Evolutionary conservation across 2,329 filamentous ascomycete species (phyloP).

Genomic region (Amauroascus verrucosus): DNA sequence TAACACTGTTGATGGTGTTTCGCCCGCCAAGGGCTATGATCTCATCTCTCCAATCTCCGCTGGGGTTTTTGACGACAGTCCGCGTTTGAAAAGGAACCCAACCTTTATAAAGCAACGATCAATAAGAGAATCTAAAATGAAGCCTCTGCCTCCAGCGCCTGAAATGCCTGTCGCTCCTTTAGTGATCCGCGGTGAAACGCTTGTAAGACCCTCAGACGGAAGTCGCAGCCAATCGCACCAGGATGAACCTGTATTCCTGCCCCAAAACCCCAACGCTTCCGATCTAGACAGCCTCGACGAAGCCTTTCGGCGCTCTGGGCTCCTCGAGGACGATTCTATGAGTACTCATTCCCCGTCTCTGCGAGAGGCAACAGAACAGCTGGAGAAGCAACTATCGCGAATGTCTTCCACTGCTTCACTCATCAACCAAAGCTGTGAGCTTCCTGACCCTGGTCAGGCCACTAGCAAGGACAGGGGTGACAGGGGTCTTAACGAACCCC

Average conservation of each 20-base stretch:
- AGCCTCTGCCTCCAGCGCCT: conserved; percentile 34
- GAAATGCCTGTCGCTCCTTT: conserved; percentile 24
- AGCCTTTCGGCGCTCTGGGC: conserved; percentile 19
- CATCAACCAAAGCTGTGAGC: not conserved
- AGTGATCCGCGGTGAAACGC: conserved; percentile 17
- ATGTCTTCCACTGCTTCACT: conserved; percentile 14
- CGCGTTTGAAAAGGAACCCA: conserved; percentile 14
- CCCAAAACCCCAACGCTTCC: conserved; percentile 18
- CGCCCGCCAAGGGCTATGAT: not conserved
- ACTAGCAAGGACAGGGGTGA: conserved; percentile 3
- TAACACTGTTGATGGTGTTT: not conserved
- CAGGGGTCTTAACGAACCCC: not conserved
- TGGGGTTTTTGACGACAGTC: conserved; percentile 28
- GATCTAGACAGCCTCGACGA: conserved; percentile 23
- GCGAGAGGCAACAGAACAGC: conserved; percentile 28
- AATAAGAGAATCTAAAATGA: conserved; percentile 27
- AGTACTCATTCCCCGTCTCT: conserved; percentile 11
- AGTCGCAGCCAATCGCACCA: not conserved
- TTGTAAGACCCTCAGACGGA: not conserved
- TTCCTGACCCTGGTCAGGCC: not conserved
- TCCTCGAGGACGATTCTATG: conserved; percentile 5
- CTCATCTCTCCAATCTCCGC: conserved; percentile 20
- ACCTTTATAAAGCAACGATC: conserved; percentile 20
- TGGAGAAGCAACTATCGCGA: conserved; percentile 27
- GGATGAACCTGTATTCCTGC: conserved; percentile 9